Percentiles rank a stretch among this genome's conserved stretches.
phyloP scores from a whole-genome alignment of 495 filamentous ascomycete species.

The Aspergillus egyptiacus region DNA sequence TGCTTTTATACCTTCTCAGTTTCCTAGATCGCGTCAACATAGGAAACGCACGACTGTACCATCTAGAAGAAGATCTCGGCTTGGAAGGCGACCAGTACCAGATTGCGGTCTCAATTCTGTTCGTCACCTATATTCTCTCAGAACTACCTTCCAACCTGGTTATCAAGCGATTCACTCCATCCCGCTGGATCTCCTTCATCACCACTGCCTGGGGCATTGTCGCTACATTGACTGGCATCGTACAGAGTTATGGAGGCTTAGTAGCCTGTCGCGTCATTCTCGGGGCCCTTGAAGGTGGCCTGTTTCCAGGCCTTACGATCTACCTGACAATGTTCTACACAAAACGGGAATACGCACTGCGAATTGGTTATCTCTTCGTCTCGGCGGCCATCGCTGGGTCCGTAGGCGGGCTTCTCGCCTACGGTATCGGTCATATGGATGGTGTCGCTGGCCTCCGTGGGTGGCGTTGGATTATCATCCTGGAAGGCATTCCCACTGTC shows the following conservation, averaged over 20 bases:
- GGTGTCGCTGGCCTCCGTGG: slow-evolving; percentile 26
- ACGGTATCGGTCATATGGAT: slow-evolving; percentile 42
- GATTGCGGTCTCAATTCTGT: slow-evolving; percentile 25
- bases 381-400: slow-evolving; percentile 41
- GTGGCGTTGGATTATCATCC: slow-evolving; percentile 45
- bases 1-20: slow-evolving; percentile 41
- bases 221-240: slow-evolving; percentile 7
- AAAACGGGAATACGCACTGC: slow-evolving; percentile 40
- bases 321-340: slow-evolving; percentile 49
- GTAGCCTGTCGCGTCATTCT: slow-evolving; percentile 40
- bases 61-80: slow-evolving; percentile 9
- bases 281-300: slow-evolving; percentile 57
- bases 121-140: slow-evolving; percentile 12
- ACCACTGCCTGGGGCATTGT: slow-evolving; percentile 10
- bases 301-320: slow-evolving; percentile 60
- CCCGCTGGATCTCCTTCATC: slow-evolving; percentile 13
- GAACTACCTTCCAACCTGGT: slow-evolving; percentile 11
- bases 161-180: slow-evolving; percentile 10
- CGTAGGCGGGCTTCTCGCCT: slow-evolving; percentile 41
- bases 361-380: slow-evolving; percentile 27
- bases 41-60: slow-evolving; percentile 17
- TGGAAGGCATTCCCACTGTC: slow-evolving; percentile 50
- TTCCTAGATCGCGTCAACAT: slow-evolving; percentile 45
- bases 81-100: slow-evolving; percentile 16
- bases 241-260: not conserved